Percentiles rank a stretch among this genome's conserved stretches.
Evolutionary conservation across 2,329 filamentous ascomycete genomes (phyloP).

Genomic region (Xylaria sp.): DNA sequence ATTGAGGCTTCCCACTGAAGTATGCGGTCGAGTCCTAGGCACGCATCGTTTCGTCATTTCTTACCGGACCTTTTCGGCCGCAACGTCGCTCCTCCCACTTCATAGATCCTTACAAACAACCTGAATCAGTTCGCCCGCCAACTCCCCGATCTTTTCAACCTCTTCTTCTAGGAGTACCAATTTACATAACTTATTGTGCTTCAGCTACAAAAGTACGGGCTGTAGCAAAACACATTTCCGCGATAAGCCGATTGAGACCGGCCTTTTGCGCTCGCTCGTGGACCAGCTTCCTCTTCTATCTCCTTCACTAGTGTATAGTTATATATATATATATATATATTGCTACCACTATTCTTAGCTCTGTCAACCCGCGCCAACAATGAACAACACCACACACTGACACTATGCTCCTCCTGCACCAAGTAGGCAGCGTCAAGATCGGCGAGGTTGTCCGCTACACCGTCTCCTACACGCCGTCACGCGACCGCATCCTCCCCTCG

Average conservation of each 20-base stretch:
- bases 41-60: constrained; percentile 36
- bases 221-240: not conserved
- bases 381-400: constrained; percentile 28
- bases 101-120: not conserved
- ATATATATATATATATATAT: not conserved
- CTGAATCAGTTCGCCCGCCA: not conserved
- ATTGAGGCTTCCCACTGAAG: not conserved
- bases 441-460: constrained; percentile 94
- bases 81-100: constrained; percentile 10
- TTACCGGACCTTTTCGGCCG: not conserved
- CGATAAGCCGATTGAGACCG: not conserved
- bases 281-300: not conserved
- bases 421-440: constrained; percentile 90
- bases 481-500: constrained; percentile 89
- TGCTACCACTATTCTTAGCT: not conserved
- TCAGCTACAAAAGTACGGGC: not conserved
- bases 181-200: not conserved
- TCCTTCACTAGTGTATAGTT: no score
- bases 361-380: constrained; percentile 15
- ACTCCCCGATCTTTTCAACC: constrained; percentile 3
- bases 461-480: constrained; percentile 88
- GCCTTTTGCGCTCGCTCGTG: not conserved
- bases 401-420: constrained; percentile 88
- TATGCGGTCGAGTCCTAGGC: not conserved
- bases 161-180: not conserved